phyloP scores from a whole-genome alignment of 2,329 filamentous ascomycete species.

The Epichloe gansuensis region DNA sequence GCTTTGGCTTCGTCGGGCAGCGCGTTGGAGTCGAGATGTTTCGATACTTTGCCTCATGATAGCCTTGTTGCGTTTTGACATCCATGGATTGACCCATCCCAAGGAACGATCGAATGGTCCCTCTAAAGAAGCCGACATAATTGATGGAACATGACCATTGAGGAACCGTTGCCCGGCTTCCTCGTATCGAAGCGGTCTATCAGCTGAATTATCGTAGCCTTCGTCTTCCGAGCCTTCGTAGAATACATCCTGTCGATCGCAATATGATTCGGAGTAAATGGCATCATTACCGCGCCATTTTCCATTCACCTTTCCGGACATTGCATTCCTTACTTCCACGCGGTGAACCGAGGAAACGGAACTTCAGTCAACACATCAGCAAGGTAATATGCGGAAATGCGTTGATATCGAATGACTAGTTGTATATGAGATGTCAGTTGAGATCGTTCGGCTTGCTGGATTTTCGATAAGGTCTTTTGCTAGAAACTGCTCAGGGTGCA shows the following conservation, averaged over 20 bases:
- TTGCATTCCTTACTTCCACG: background rate
- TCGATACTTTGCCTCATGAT: background rate
- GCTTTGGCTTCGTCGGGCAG: conserved; percentile 1
- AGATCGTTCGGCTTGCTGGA: background rate
- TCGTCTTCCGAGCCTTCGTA: conserved; percentile 46
- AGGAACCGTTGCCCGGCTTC: conserved; percentile 45
- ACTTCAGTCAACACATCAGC: background rate
- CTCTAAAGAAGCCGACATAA: conserved; percentile 46
- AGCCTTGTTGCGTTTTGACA: conserved; percentile 4
- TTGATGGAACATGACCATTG: conserved; percentile 38
- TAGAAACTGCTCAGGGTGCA: too few relatives aligned
- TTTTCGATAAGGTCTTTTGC: background rate
- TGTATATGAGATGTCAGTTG: background rate
- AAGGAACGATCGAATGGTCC: conserved; percentile 43
- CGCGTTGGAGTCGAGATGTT: background rate
- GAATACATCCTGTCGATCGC: conserved; percentile 33
- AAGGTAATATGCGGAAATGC: background rate
- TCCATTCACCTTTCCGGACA: background rate
- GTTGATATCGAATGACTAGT: background rate
- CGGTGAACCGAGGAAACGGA: background rate
- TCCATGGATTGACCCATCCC: conserved; percentile 23
- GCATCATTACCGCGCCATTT: conserved; percentile 17
- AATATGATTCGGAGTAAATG: conserved; percentile 34
- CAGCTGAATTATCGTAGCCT: conserved; percentile 31
- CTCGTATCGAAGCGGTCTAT: conserved; percentile 43